phyloP scores from a whole-genome alignment of 345 rosid genomes.

The Sonneratia caseolaris region DNA sequence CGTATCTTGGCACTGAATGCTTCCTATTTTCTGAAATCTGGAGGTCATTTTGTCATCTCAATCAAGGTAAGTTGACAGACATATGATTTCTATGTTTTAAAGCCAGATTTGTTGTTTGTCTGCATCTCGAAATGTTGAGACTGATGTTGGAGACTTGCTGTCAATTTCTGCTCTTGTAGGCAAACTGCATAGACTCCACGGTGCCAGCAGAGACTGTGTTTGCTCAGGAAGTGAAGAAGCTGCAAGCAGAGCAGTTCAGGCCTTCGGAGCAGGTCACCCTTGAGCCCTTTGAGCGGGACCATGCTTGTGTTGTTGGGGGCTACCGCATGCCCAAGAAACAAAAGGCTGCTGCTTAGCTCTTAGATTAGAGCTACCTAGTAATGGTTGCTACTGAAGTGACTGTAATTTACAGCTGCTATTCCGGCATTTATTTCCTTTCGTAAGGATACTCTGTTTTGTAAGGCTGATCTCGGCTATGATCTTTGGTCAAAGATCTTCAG shows the following conservation, averaged over 20 bases:
- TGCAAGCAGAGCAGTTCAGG: conserved; percentile 74
- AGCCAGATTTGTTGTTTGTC: background rate
- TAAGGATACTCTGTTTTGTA: background rate
- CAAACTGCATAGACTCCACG: conserved; percentile 88
- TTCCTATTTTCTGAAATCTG: conserved; percentile 71
- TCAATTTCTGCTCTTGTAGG: conserved; percentile 30
- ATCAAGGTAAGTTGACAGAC: conserved; percentile 54
- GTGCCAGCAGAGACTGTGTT: conserved; percentile 83
- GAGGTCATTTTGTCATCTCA: conserved; percentile 96
- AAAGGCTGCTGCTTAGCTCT: conserved; percentile 25
- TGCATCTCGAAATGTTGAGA: background rate
- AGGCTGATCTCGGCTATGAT: too few species aligned
- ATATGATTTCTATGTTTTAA: background rate
- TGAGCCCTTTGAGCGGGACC: conserved; percentile 95
- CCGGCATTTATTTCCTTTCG: background rate
- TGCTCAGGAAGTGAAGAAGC: conserved; percentile 76
- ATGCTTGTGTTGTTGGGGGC: conserved; percentile 86
- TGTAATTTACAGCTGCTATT: background rate
- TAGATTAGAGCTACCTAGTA: background rate
- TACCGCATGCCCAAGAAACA: conserved; percentile 85
- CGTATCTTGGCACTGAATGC: conserved; percentile 91
- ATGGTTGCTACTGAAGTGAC: too few species aligned
- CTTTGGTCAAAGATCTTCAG: too few species aligned
- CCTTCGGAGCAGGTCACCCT: conserved; percentile 86
- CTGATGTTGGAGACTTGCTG: background rate